Base-by-base conservation (phyloP, 2,329 filamentous ascomycete genomes). In the Piedraia hortae region DNA sequence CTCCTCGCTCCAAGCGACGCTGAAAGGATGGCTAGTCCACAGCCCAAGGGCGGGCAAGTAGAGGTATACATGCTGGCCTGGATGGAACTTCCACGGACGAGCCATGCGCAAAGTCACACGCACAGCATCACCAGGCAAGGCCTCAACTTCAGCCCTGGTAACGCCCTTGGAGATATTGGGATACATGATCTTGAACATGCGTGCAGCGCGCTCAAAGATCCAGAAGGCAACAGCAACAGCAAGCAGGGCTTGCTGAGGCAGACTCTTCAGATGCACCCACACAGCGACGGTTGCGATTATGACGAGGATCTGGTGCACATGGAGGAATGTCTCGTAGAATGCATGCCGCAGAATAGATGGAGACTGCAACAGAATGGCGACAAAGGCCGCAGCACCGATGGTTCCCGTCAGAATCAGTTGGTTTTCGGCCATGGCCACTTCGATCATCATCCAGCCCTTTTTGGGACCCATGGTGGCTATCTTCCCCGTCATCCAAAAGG, bases 21-120 rank as follows among this genome's bases (percentile, higher is more conserved):
- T 74, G 49, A 80, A 80, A 1, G 72, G 72, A 37, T 82, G 72
- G 20, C 68, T 75, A 34, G 71, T 70, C 59, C 62, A 68, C 28
- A 65, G 54, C 30, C 68, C 68, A 35, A 80, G 51, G 4, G 55
- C 51, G 5, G 73, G 73, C 46, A 82, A 59, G 47, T 78, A 78
- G 10, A 82, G 47, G 42, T 78, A 82, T 16, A 71, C 66, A 40
- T 82, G 72, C 43, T 78, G 70, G 16, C 72, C 71, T 0, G 72
- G 65, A 27, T 54, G 53, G 53, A 74, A 74, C 18, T 48, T 57
- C 70, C 72, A 80, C n/a, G 70, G 69, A 19, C 70, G 63, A 6
- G 70, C 63, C 51, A 80, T 60, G 24, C 59, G 65, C 21, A 77
- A 58, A 1, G 70, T 78, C 22, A 82, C 56, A 21, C 71, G 63